A percentile compares a stretch with the other conserved stretches of the same genome.
phyloP scores from a whole-genome alignment of 345 rosid species.

The Eucalyptus erythrocorys region DNA sequence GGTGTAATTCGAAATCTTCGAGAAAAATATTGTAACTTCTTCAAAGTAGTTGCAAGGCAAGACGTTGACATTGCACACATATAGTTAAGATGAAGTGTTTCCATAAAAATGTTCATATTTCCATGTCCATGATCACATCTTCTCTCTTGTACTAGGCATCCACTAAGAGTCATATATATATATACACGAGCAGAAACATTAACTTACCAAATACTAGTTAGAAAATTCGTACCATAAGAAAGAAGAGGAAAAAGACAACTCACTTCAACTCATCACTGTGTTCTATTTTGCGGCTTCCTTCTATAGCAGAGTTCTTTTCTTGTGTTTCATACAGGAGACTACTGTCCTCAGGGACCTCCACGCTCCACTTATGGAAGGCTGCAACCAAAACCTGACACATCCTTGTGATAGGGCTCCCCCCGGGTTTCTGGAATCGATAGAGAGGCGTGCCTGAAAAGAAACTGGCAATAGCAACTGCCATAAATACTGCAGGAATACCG shows the following conservation, averaged over 20 bases:
- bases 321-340: conserved; percentile 23
- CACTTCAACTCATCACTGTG: conserved; percentile 27
- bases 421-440: conserved; percentile 33
- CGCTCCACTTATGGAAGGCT: conserved; percentile 17
- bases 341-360: conserved; percentile 18
- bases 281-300: conserved; percentile 30
- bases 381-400: conserved; percentile 37
- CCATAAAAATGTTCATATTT: not conserved
- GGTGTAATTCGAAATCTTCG: not conserved
- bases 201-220: not conserved
- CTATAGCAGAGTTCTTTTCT: conserved; percentile 15
- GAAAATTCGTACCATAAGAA: not conserved
- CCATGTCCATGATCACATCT: not conserved
- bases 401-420: conserved; percentile 41
- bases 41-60: not conserved
- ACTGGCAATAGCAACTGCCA: conserved; percentile 27
- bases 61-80: not conserved
- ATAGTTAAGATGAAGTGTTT: not conserved
- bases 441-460: conserved; percentile 33
- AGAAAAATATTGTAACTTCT: not conserved
- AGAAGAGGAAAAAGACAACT: not conserved
- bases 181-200: not conserved
- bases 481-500: conserved; percentile 35
- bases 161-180: not conserved
- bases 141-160: not conserved